Conservation (phyloP, 495 filamentous ascomycete species). For the Penicillium antarcticum region DNA sequence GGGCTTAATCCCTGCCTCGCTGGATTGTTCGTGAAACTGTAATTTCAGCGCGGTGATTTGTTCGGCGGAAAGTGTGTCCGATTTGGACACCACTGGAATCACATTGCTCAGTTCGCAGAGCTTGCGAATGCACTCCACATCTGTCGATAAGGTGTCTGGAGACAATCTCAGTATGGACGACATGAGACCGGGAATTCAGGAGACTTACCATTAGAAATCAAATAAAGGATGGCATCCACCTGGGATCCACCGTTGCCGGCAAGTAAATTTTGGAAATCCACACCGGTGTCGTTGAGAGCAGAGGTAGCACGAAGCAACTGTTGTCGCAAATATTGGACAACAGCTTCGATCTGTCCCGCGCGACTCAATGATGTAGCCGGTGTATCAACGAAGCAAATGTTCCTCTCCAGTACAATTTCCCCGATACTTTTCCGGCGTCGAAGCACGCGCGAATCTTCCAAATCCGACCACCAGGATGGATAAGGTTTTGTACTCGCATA, state of each 20-base stretch:
- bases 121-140: conserved; percentile 72
- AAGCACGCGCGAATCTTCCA: conserved; percentile 69
- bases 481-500: conserved; percentile 92
- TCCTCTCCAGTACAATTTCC: conserved; percentile 83
- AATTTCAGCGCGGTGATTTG: conserved; percentile 62
- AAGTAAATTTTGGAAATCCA: conserved; percentile 74
- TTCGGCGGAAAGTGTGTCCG: conserved; percentile 63
- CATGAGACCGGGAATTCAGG: conserved; percentile 3
- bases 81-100: conserved; percentile 76
- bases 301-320: conserved; percentile 65
- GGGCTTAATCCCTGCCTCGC: conserved; percentile 56
- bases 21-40: conserved; percentile 50
- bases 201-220: conserved; percentile 63
- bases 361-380: conserved; percentile 68
- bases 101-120: conserved; percentile 81
- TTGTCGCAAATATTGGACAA: conserved; percentile 72
- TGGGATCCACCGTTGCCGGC: conserved; percentile 84
- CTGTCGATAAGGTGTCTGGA: conserved; percentile 66
- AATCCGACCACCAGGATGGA: conserved; percentile 91
- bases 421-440: conserved; percentile 74
- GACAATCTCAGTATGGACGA: not conserved
- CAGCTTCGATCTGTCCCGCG: conserved; percentile 62
- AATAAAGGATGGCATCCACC: conserved; percentile 84
- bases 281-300: conserved; percentile 56
- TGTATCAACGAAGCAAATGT: conserved; percentile 94